phyloP scores from a whole-genome alignment of 805 yeast genomes.

The Lipomyces starkeyi region DNA sequence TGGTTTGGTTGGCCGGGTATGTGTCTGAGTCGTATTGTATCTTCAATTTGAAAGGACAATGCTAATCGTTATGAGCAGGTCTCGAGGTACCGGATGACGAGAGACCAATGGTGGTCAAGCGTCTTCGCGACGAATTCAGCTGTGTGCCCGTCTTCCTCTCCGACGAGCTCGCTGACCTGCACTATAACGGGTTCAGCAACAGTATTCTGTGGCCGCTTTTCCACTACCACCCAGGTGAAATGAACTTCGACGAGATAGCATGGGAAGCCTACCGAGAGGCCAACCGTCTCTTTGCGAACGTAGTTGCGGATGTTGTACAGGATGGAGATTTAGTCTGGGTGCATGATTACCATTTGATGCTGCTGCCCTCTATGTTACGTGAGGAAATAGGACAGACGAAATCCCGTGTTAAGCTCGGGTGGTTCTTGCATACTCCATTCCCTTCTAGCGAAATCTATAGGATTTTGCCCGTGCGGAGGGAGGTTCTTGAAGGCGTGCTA shows the following conservation, averaged over 20 bases:
- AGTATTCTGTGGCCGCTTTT: slow-evolving; percentile 97
- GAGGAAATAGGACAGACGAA: slow-evolving; percentile 57
- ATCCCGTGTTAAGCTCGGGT: slow-evolving; percentile 77
- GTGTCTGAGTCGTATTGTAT: neutral
- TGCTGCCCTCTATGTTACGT: slow-evolving; percentile 86
- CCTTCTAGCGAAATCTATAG: slow-evolving; percentile 97
- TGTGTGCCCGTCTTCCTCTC: slow-evolving; percentile 88
- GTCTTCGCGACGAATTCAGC: slow-evolving; percentile 75
- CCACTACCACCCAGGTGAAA: slow-evolving; percentile 99
- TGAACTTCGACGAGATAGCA: slow-evolving; percentile 95
- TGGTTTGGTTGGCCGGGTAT: slow-evolving; percentile 99
- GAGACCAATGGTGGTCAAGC: slow-evolving; percentile 68
- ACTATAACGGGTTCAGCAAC: slow-evolving; percentile 94
- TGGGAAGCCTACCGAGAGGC: slow-evolving; percentile 99
- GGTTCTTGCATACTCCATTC: slow-evolving; percentile 96
- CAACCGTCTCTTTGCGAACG: slow-evolving; percentile 77
- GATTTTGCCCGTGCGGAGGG: slow-evolving; percentile 92
- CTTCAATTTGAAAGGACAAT: neutral
- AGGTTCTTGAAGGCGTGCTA: slow-evolving; percentile 87
- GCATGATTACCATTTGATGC: slow-evolving; percentile 96
- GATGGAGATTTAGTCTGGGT: slow-evolving; percentile 96
- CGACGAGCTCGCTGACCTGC: slow-evolving; percentile 92
- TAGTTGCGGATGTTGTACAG: slow-evolving; percentile 67
- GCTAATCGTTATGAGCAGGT: slow-evolving; percentile 12
- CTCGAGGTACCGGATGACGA: slow-evolving; percentile 82